Conservation (phyloP, 1,139 yeast genomes). For the Candida sp. region DNA sequence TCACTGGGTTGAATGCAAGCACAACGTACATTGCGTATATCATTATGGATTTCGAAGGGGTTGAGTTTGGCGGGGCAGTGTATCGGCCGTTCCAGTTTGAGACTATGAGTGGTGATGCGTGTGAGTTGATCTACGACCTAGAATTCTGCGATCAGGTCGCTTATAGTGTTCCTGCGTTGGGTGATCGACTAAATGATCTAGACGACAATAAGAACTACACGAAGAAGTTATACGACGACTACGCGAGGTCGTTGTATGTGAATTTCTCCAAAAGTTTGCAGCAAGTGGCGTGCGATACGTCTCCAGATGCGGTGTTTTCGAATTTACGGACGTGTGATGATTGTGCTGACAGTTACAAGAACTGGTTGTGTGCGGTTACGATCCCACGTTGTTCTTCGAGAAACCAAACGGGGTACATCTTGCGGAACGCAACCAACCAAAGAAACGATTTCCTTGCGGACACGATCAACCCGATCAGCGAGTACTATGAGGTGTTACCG, state of each 20-base stretch:
- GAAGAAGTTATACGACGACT: conserved; percentile 58
- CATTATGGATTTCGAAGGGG: conserved; percentile 51
- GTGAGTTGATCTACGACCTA: conserved; percentile 75
- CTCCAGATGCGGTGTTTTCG: conserved; percentile 71
- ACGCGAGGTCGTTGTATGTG: conserved; percentile 57
- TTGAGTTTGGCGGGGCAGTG: conserved; percentile 65
- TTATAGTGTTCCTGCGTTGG: conserved; percentile 80
- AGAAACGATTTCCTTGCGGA: conserved; percentile 66
- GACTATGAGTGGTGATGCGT: conserved; percentile 61
- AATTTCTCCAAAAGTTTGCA: conserved; percentile 82
- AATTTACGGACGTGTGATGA: conserved; percentile 74
- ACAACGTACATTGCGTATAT: conserved; percentile 71
- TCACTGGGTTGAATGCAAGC: conserved; percentile 63
- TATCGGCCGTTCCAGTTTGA: conserved; percentile 63
- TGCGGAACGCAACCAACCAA: conserved; percentile 46
- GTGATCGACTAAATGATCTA: conserved; percentile 7
- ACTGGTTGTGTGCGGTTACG: conserved; percentile 90
- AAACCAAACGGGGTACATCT: conserved; percentile 48
- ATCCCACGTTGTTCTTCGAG: conserved; percentile 84
- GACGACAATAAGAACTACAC: conserved; percentile 23
- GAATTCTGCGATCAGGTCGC: conserved; percentile 84
- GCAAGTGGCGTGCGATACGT: conserved; percentile 78
- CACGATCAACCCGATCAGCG: conserved; percentile 57
- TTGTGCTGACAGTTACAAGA: conserved; percentile 73
- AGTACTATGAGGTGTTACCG: conserved; percentile 84